These are phyloP conservation scores for Psilocybe subaeruginosa DNA, from an alignment of 768 basidiomycete species.

Conservation along the genomic window DNA sequence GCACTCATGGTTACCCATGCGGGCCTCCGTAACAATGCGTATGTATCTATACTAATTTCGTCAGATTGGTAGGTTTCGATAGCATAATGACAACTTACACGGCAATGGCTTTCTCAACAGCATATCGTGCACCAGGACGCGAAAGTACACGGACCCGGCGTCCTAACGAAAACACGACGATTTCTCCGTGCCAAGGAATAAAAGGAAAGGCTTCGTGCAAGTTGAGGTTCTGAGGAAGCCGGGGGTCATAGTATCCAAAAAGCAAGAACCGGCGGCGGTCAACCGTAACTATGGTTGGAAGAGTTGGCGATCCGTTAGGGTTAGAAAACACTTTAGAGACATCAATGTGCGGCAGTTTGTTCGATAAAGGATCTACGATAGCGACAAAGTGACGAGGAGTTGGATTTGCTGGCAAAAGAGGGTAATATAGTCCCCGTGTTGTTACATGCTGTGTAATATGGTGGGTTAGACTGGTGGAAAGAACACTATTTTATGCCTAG, in stretches of 20 bases:
- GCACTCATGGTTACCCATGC: no score
- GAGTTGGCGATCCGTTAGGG: not conserved
- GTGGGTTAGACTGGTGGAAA: no score
- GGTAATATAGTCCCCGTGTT: not conserved
- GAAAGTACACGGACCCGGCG: not conserved
- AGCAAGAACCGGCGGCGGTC: not conserved
- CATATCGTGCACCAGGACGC: not conserved
- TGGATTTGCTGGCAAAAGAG: not conserved
- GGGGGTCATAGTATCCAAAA: not conserved
- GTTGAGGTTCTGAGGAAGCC: not conserved
- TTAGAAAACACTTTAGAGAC: not conserved
- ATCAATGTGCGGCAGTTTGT: not conserved
- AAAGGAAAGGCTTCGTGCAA: not conserved
- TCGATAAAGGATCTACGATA: not conserved
- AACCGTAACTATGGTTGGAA: not conserved
- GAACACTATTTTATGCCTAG: no score
- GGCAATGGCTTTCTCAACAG: not conserved
- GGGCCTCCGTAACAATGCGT: no score
- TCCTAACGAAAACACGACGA: not conserved
- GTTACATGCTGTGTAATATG: no score
- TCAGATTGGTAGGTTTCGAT: no score
- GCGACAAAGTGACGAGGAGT: not conserved
- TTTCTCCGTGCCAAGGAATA: not conserved
- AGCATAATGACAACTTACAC: not conserved
- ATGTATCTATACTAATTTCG: no score